Conservation (phyloP, 2,329 filamentous ascomycete species). For the Didymella lethalis region DNA sequence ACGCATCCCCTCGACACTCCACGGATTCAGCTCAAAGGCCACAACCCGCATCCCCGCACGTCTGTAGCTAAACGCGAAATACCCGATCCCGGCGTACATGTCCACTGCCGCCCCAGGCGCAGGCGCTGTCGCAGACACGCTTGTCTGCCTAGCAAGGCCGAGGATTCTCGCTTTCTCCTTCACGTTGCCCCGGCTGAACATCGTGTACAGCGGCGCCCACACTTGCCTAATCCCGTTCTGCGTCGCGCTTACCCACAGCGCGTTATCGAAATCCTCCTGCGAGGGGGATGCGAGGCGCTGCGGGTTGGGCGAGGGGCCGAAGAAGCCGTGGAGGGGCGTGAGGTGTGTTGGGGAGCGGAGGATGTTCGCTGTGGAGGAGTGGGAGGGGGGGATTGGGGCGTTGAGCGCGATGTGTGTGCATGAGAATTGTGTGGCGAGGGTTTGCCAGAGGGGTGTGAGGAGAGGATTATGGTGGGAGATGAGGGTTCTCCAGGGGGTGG, state of each 20-base stretch:
- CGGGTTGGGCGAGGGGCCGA: slow-evolving; percentile 62
- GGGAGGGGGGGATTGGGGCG: slow-evolving; percentile 60
- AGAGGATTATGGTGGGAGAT: slow-evolving; percentile 30
- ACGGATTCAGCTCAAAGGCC: slow-evolving; percentile 85
- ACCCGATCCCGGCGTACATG: slow-evolving; percentile 91
- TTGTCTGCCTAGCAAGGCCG: slow-evolving; percentile 32
- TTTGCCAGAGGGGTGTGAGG: slow-evolving; percentile 38
- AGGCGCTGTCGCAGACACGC: slow-evolving; percentile 10
- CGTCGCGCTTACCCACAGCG: slow-evolving; percentile 80
- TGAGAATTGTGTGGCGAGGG: slow-evolving; percentile 50
- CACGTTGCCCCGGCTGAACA: slow-evolving; percentile 93
- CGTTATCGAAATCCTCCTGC: slow-evolving; percentile 65
- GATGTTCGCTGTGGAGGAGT: slow-evolving; percentile 61
- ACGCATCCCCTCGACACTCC: slow-evolving; percentile 57
- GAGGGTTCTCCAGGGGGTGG: slow-evolving; percentile 20
- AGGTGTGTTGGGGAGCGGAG: slow-evolving; percentile 77
- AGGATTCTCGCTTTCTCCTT: slow-evolving; percentile 85
- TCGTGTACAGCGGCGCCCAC: slow-evolving; percentile 90
- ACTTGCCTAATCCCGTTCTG: slow-evolving; percentile 81
- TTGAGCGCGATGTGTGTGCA: slow-evolving; percentile 67
- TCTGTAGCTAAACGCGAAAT: slow-evolving; percentile 85
- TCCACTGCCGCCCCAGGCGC: slow-evolving; percentile 63
- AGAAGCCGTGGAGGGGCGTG: slow-evolving; percentile 74
- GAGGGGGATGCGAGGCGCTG: slow-evolving; percentile 35
- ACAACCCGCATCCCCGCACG: slow-evolving; percentile 75